These are phyloP conservation scores for Termitomyces sp. DNA, from an alignment of 768 basidiomycete species.

Conservation along the genomic window DNA sequence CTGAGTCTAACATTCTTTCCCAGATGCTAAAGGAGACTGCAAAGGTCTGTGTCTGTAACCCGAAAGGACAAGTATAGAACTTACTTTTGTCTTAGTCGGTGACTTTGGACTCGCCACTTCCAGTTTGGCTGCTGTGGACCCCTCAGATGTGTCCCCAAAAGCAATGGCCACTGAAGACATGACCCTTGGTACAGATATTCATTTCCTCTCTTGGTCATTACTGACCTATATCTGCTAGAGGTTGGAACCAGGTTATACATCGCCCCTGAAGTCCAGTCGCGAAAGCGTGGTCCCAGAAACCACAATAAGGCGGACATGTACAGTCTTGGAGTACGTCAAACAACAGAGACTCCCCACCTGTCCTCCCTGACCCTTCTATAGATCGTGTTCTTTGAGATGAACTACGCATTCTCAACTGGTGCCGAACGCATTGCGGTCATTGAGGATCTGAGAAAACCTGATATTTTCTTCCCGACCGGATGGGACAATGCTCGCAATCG, in stretches of 20 bases:
- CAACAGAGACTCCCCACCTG: not conserved
- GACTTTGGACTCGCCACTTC: slow-evolving; percentile 93
- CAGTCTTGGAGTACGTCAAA: slow-evolving; percentile 72
- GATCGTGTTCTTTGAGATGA: slow-evolving; percentile 99
- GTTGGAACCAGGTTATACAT: slow-evolving; percentile 92
- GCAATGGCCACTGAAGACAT: slow-evolving; percentile 55
- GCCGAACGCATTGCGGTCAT: slow-evolving; percentile 84
- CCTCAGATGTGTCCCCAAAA: slow-evolving; percentile 57
- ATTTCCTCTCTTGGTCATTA: not conserved
- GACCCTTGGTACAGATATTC: slow-evolving; percentile 57
- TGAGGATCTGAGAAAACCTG: slow-evolving; percentile 69
- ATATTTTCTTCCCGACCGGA: slow-evolving; percentile 69
- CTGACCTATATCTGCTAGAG: slow-evolving; percentile 37
- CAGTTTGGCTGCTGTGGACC: slow-evolving; percentile 74
- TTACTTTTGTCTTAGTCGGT: slow-evolving; percentile 52
- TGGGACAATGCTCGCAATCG: slow-evolving; percentile 64
- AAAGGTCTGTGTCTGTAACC: slow-evolving; percentile 46
- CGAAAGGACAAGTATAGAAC: not conserved
- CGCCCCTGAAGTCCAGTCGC: slow-evolving; percentile 82
- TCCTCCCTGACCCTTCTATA: slow-evolving; percentile 22
- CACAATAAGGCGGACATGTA: slow-evolving; percentile 94
- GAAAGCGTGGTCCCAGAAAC: slow-evolving; percentile 62
- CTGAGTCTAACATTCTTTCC: slow-evolving; percentile 8
- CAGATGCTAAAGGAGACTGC: slow-evolving; percentile 80
- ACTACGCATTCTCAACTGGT: slow-evolving; percentile 75